Conservation (phyloP, 2,329 filamentous ascomycete species). For the Clarireedia homoeocarpa region DNA sequence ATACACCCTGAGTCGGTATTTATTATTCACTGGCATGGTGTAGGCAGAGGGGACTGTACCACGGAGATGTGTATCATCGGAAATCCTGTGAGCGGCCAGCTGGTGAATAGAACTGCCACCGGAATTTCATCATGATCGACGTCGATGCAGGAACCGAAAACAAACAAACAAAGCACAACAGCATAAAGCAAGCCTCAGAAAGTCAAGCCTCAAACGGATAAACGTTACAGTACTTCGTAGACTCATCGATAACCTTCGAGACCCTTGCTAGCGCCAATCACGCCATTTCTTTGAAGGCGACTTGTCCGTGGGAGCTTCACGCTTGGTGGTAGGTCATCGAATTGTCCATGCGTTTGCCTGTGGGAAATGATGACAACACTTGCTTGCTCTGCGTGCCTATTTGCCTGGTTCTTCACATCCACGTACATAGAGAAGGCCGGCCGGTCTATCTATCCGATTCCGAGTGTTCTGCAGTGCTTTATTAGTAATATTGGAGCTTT, state of each 20-base stretch:
- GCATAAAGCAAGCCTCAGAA: no score
- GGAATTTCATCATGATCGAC: background rate
- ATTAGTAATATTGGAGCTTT: background rate
- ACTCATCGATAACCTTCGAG: background rate
- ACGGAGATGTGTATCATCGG: no score
- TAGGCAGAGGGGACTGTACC: no score
- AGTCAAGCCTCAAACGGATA: no score
- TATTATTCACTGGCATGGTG: no score
- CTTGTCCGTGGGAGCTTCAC: background rate
- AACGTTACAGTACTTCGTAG: no score
- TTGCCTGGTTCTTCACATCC: no score
- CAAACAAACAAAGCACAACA: background rate
- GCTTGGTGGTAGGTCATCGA: background rate
- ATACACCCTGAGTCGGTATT: no score
- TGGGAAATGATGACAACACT: background rate
- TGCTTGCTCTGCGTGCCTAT: background rate
- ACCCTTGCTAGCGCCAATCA: slow-evolving; percentile 10
- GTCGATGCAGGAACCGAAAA: background rate
- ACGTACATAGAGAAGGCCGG: no score
- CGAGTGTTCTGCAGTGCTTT: background rate
- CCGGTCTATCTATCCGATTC: background rate
- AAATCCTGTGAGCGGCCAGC: no score
- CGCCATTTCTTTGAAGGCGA: slow-evolving; percentile 4
- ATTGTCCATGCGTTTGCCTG: background rate
- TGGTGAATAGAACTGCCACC: no score